Base-by-base conservation (phyloP, 106 monocot species). In the Phalaenopsis aphrodite region DNA sequence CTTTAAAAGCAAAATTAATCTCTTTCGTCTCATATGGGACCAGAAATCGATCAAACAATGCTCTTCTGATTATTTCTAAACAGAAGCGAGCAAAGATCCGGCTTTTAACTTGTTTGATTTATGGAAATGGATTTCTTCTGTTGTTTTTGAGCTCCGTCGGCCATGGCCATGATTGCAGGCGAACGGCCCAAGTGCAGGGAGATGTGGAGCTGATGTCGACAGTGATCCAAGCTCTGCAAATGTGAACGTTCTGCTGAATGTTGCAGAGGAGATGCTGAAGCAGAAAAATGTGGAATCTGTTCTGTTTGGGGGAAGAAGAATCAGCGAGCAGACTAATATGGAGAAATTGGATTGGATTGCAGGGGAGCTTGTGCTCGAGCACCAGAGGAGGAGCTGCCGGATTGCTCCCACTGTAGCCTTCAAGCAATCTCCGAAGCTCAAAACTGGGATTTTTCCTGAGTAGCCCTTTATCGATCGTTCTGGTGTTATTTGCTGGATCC, bases 241-340 rank as follows among this genome's bases (percentile, higher is more conserved):
- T n/a, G 77, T 76, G 21, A 72, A 21, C 12, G 43, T 19, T 3
- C 41, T 52, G 61, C 49, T 68, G 24, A 17, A 68, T n/a, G 68
- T 46, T n/a, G 82, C 85, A 39, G 85, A 83, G 68, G 85, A 80
- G 64, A 73, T 76, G 83, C 78, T 88, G 77, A 77, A 79, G 36
- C 77, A 83, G 80, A 78, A 79, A 80, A 85, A 80, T 45, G 81
- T 88, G 10, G 85, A 85, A 64, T 88, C 88, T 8, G 83, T 83
- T 17, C 80, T 88, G 36, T 85, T 88, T 77, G 72, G 80, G 14
- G 88, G 88, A 48, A 80, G 78, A 80, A 80, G 56, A 78, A 36
- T 85, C 55, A 37, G 75, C 65, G 83, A 83, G 73, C 46, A 72
- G 41, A 85, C 88, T 2, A 83, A 88, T 55, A 61, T 64, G 73